Percentiles rank a stretch among this genome's conserved stretches.
Evolutionary conservation across 805 yeast species (phyloP).

Genomic region (Ogataea corticis): DNA sequence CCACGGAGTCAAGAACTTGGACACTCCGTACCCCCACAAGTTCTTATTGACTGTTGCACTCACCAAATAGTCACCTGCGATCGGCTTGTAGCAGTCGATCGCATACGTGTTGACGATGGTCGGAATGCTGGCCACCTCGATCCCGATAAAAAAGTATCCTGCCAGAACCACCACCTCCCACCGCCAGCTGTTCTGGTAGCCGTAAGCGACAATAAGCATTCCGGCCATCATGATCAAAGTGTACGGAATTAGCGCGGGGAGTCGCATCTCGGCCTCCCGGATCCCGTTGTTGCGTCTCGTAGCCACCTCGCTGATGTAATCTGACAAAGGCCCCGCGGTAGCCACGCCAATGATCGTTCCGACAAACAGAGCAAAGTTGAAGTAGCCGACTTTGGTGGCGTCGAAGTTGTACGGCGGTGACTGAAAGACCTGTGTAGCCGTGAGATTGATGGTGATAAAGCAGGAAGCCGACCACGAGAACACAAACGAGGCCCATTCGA

Average conservation of each 20-base stretch:
- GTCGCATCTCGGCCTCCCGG: slow-evolving; percentile 14
- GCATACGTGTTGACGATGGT: slow-evolving; percentile 19
- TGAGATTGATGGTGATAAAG: slow-evolving; percentile 10
- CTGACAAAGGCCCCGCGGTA: slow-evolving; percentile 13
- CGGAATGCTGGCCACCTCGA: slow-evolving; percentile 17
- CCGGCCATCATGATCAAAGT: slow-evolving; percentile 14
- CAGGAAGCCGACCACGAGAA: slow-evolving; percentile 12
- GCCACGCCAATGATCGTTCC: slow-evolving; percentile 11
- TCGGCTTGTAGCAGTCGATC: slow-evolving; percentile 19
- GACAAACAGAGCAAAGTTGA: slow-evolving; percentile 13
- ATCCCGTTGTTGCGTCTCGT: slow-evolving; percentile 12
- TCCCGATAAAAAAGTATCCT: slow-evolving; percentile 18
- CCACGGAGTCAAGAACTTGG: slow-evolving; percentile 17
- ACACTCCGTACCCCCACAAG: slow-evolving; percentile 18
- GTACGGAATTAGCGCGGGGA: slow-evolving; percentile 18
- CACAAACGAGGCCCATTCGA: slow-evolving; percentile 15
- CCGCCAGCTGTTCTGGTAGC: slow-evolving; percentile 15
- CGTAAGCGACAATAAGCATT: slow-evolving; percentile 11
- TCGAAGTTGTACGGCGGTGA: slow-evolving; percentile 11
- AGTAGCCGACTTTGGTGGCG: slow-evolving; percentile 11
- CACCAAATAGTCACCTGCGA: slow-evolving; percentile 19
- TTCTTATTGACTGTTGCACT: slow-evolving; percentile 20
- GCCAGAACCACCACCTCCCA: slow-evolving; percentile 14
- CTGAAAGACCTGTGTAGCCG: slow-evolving; percentile 9
- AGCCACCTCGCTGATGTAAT: slow-evolving; percentile 8